Base-by-base conservation (phyloP, 2,329 filamentous ascomycete genomes). In the Blastomyces parvus region DNA sequence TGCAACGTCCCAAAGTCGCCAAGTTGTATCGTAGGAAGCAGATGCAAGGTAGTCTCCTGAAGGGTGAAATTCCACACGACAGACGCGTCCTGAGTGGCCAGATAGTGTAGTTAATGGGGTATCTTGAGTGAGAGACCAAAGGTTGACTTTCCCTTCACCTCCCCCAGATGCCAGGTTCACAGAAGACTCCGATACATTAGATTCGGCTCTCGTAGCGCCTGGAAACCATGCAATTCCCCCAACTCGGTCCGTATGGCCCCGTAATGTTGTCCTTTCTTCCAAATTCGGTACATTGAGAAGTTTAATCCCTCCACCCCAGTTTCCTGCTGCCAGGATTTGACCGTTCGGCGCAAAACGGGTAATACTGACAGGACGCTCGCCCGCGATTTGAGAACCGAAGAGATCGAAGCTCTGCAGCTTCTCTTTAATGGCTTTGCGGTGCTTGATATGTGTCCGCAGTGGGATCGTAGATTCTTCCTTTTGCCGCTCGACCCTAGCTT, bases 11-110 rank as follows among this genome's bases (percentile, higher is more conserved):
- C 94, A 99, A 42, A 99, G 80, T 55, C 93, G 86, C 94, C 94
- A 99, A 0, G 94, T 96, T 1, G 91, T 96, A 73, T 99, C 94
- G 70, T 94, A 94, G 0, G 91, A 96, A 7, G 94, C 94, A 0
- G 92, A 96, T 5, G 93, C 94, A 6, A 97, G 81, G 71, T 93
- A 97, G 66, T 84, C 84, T 3, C 93, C 93, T 0, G 90, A 96
- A 0, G 94, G 94, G 69, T 99, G 94, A 71, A 97, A 96, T 64
- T 96, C 94, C 14, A 96, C 88, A 63, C 93, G 86, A 70, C 91
- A 96, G 9, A 99, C 91, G 65, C 94, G 87, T 62, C 89, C 89
- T 4, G 84, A 87, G 72, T 99, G 94, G 0, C 93, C 94, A 30
- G 87, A 83, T 0, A 97, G 81, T 0, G 89, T 95, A 0, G 89